Evolutionary conservation across 306 rosid species (phyloP), one percentile per base, ranked within the genome.

Genomic region (Cicer chorassanicum): DNA sequence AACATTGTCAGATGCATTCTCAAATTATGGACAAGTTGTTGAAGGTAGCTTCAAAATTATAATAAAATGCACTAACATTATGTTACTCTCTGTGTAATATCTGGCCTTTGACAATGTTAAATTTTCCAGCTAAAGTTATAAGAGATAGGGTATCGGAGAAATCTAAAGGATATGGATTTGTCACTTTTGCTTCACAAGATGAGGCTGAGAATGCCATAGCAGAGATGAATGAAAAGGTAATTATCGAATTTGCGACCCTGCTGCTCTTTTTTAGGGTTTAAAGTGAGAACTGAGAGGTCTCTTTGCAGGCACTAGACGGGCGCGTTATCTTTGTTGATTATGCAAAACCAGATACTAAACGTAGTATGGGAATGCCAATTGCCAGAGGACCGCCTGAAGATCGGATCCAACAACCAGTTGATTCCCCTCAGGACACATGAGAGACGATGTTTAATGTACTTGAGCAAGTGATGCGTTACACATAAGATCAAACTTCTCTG

Each of bases 101-200:
- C 16, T 55, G 65, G 70, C 24, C 39, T 80, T 70, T 88, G 34
- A 75, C 70, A 61, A 14, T 64, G 46, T 71, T 69, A 16, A 19
- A 34, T 80, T 42, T 79, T 70, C 62, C 94, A 93, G 98, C 98
- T 14, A 89, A 88, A 86, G 75, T 93, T 83, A 84, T 89, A 81
- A 82, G 38, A 60, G 87, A 93, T 83, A 91, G 87, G 81, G 86
- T 86, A 38, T 84, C 98, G 1, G 89, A 82, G 56, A 91, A 77
- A 87, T 89, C 97, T 15, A 93, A 89, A 84, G 97, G 98, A 42
- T 93, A 91, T 74, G 98, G 98, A 44, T 91, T 93, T 66, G 88
- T 93, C 70, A 89, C 98, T 72, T 88, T 87, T 79, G 97, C 94
- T 51, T 91, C 98, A 4, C 84, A 79, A 55, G 94, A 88, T 41